These are phyloP conservation scores for Crotalaria pallida DNA, from an alignment of 306 rosid genomes.

Conservation along the genomic window DNA sequence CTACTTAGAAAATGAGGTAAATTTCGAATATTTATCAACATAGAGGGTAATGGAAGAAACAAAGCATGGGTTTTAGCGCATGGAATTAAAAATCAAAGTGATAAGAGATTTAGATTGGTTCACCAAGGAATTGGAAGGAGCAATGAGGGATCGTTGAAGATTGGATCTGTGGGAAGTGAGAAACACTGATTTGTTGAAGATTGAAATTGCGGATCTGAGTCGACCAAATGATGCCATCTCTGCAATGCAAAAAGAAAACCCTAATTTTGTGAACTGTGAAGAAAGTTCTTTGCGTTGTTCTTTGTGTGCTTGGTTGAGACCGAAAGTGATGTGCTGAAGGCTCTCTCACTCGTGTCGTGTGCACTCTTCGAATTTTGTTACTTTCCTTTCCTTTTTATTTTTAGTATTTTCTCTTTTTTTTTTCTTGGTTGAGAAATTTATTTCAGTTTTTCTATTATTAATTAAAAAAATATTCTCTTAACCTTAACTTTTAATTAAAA, in stretches of 20 bases:
- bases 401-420: too few relatives aligned
- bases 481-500: too few relatives aligned
- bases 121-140: conserved; percentile 44
- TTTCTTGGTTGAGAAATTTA: too few relatives aligned
- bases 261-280: conserved; percentile 23
- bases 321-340: too few relatives aligned
- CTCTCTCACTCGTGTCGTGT: too few relatives aligned
- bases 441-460: too few relatives aligned
- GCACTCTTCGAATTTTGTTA: too few relatives aligned
- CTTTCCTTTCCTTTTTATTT: too few relatives aligned
- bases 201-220: conserved; percentile 57
- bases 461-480: too few relatives aligned
- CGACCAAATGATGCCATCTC: conserved; percentile 56
- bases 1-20: background rate
- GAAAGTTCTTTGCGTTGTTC: background rate
- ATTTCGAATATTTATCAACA: background rate
- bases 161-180: conserved; percentile 40
- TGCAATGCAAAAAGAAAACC: conserved; percentile 48
- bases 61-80: background rate
- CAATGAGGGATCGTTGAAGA: conserved; percentile 34
- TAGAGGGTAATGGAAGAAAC: too few relatives aligned
- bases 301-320: too few relatives aligned
- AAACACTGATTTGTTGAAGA: conserved; percentile 34
- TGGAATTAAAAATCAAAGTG: background rate
- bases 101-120: background rate